Evolutionary conservation across 2,329 filamentous ascomycete genomes (phyloP).

Genomic region (Monilinia fructigena): DNA sequence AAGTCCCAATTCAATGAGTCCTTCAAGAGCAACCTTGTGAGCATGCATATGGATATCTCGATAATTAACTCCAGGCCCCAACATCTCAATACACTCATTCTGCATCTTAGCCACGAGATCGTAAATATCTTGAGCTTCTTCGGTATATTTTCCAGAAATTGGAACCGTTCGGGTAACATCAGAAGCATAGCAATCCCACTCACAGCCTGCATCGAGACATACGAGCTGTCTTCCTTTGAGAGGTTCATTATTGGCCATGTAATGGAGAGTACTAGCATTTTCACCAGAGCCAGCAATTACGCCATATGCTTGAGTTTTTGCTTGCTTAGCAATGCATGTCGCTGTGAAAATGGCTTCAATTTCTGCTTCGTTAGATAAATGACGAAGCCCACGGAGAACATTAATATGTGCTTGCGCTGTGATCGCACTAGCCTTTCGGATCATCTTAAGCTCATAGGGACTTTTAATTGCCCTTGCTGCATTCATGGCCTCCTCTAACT

Average conservation of each 20-base stretch:
- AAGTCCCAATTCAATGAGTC: constrained; percentile 70
- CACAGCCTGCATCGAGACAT: constrained; percentile 83
- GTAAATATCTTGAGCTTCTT: constrained; percentile 72
- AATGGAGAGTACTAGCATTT: constrained; percentile 87
- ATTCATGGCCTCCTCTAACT: constrained; percentile 72
- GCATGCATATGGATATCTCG: constrained; percentile 71
- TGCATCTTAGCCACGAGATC: constrained; percentile 81
- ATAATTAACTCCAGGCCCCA: constrained; percentile 69
- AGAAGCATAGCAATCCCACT: constrained; percentile 81
- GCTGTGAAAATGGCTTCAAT: constrained; percentile 76
- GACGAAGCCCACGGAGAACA: constrained; percentile 63
- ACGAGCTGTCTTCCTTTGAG: constrained; percentile 70
- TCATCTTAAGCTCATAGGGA: constrained; percentile 78
- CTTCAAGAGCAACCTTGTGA: constrained; percentile 67
- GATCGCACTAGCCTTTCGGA: constrained; percentile 77
- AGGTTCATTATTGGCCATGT: constrained; percentile 73
- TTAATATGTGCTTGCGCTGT: constrained; percentile 74
- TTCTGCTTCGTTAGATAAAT: constrained; percentile 74
- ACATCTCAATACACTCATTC: constrained; percentile 63
- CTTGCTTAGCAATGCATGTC: constrained; percentile 69
- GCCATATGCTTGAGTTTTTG: constrained; percentile 78
- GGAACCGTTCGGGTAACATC: constrained; percentile 91
- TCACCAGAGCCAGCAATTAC: constrained; percentile 82
- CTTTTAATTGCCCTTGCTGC: constrained; percentile 79
- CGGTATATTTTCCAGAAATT: constrained; percentile 65